phyloP scores from a whole-genome alignment of 345 rosid genomes.

The Sisymbrium altissimum region DNA sequence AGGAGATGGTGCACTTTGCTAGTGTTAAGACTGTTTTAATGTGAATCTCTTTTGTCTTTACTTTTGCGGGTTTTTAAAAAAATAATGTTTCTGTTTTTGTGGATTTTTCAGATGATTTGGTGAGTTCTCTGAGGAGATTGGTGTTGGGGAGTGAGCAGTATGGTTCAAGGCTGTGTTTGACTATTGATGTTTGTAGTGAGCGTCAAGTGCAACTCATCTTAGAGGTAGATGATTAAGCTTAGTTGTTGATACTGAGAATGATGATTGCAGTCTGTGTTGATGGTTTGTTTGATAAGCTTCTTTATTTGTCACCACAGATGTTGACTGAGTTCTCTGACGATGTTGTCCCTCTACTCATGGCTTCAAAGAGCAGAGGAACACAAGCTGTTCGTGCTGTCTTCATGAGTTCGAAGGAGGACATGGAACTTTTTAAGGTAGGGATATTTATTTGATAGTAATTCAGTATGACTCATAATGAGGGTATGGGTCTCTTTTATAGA shows the following conservation, averaged over 20 bases:
- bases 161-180: slow-evolving; percentile 70
- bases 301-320: slow-evolving; percentile 43
- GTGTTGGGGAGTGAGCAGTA: slow-evolving; percentile 51
- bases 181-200: slow-evolving; percentile 81
- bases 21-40: slow-evolving; percentile 24
- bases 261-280: not conserved
- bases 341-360: slow-evolving; percentile 64
- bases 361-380: slow-evolving; percentile 69
- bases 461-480: not conserved
- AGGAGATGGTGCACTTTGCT: slow-evolving; percentile 49
- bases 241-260: not conserved
- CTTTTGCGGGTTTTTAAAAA: slow-evolving; percentile 1
- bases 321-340: slow-evolving; percentile 56
- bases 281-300: not conserved
- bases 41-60: not conserved
- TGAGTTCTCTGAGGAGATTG: slow-evolving; percentile 58
- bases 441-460: not conserved
- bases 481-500: not conserved
- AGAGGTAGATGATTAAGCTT: slow-evolving; percentile 47
- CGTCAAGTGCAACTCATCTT: slow-evolving; percentile 68
- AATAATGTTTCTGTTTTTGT: slow-evolving; percentile 1
- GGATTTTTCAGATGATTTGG: slow-evolving; percentile 48
- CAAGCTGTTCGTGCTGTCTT: slow-evolving; percentile 70
- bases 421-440: slow-evolving; percentile 56
- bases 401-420: slow-evolving; percentile 73